Percentiles rank a stretch among this genome's conserved stretches.
These are phyloP conservation scores for Clavispora vitiphila DNA, from an alignment of 805 yeast genomes.

Conservation along the genomic window DNA sequence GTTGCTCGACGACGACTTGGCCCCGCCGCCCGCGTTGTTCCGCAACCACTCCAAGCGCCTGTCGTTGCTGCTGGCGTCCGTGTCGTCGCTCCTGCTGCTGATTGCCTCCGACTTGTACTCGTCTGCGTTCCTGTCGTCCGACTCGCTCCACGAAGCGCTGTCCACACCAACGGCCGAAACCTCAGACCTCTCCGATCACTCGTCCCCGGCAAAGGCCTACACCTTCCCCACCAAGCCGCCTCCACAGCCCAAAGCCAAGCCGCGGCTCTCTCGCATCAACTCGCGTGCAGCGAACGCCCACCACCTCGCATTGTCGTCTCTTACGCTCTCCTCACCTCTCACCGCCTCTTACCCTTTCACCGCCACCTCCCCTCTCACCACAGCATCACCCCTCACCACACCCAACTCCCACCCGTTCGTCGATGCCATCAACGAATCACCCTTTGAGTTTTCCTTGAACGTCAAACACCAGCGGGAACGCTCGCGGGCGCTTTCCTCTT, in stretches of 20 bases:
- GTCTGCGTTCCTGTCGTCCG: constrained; percentile 24
- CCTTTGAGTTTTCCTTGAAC: constrained; percentile 30
- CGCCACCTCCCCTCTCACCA: constrained; percentile 32
- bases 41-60: constrained; percentile 13
- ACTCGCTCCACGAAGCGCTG: constrained; percentile 24
- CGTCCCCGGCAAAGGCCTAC: neutral
- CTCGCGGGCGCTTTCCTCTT: neutral
- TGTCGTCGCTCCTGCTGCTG: constrained; percentile 28
- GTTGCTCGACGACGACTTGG: constrained; percentile 13
- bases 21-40: constrained; percentile 16
- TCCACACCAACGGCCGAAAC: constrained; percentile 1
- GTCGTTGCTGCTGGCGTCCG: constrained; percentile 18
- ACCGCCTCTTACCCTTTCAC: constrained; percentile 30
- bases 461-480: neutral
- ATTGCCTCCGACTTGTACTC: constrained; percentile 21
- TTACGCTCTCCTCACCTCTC: constrained; percentile 33
- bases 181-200: neutral
- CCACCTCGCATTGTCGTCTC: constrained; percentile 20
- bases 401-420: constrained; percentile 12
- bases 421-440: constrained; percentile 37
- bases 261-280: neutral
- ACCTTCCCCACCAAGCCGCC: neutral
- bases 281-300: constrained; percentile 3
- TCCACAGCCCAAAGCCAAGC: neutral
- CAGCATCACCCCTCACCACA: constrained; percentile 31